Percentiles rank a stretch among this genome's conserved stretches.
Evolutionary conservation across 352 stramenopile species (phyloP).

Genomic region (Globisporangium polare): DNA sequence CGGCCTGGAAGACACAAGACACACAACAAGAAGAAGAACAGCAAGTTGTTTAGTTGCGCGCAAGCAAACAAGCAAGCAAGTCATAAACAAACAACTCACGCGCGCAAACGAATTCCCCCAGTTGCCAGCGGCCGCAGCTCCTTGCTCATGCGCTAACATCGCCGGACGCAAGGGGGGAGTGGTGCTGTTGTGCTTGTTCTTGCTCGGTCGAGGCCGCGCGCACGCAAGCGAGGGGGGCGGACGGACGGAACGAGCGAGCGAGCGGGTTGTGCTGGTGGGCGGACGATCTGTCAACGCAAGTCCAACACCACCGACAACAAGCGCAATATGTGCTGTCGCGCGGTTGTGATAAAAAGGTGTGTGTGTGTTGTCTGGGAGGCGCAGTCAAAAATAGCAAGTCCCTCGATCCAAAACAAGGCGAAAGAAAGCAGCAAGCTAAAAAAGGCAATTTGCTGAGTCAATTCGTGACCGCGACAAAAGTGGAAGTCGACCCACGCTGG

Average conservation of each 20-base stretch:
- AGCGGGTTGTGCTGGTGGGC: neutral
- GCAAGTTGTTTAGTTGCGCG: neutral
- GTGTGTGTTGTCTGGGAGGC: conserved; percentile 2
- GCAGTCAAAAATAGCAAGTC: conserved; percentile 15
- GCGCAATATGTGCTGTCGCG: conserved; percentile 3
- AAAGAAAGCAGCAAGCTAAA: conserved; percentile 3
- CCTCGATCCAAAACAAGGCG: conserved; percentile 2
- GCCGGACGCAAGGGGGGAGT: neutral
- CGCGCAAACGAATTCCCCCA: conserved; percentile 50
- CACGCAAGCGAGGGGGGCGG: neutral
- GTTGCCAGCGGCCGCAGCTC: conserved; percentile 32
- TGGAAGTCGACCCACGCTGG: neutral
- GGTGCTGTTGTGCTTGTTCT: neutral
- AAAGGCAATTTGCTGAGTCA: neutral
- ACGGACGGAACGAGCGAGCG: neutral
- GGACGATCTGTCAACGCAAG: neutral
- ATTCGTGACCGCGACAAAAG: neutral
- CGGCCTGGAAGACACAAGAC: conserved; percentile 24
- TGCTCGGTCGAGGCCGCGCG: neutral
- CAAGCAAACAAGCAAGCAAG: neutral
- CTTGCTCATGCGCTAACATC: conserved; percentile 22
- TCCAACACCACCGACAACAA: neutral
- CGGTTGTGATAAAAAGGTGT: conserved; percentile 1
- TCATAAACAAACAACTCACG: conserved; percentile 14
- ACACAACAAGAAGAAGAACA: neutral